These are phyloP conservation scores for Eucalyptus pauciflora DNA, from an alignment of 345 rosid species.

Conservation along the genomic window DNA sequence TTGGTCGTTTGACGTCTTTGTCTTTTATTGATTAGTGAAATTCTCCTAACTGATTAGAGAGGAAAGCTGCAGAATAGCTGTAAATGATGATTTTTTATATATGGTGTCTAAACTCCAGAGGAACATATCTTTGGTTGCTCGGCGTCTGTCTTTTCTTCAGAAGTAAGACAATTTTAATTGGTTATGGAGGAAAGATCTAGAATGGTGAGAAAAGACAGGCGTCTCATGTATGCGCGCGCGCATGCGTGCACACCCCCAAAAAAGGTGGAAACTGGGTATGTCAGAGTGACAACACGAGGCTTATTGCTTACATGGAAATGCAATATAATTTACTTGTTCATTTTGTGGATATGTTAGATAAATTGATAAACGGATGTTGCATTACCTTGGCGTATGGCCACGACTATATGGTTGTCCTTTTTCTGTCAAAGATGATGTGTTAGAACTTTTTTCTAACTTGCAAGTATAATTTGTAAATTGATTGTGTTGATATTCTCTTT, in stretches of 20 bases:
- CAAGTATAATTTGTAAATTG: neutral
- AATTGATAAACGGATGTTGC: neutral
- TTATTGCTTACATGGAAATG: neutral
- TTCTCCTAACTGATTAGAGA: neutral
- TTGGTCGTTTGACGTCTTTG: neutral
- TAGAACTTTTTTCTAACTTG: neutral
- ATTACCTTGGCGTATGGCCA: neutral
- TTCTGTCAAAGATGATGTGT: neutral
- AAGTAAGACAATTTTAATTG: neutral
- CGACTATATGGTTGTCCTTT: neutral
- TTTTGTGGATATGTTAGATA: neutral
- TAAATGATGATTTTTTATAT: neutral
- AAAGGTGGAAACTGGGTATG: neutral
- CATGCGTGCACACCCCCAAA: neutral
- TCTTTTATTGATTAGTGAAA: neutral
- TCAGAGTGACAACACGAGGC: neutral
- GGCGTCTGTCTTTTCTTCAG: neutral
- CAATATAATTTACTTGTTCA: neutral
- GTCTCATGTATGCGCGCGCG: neutral
- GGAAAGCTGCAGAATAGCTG: neutral
- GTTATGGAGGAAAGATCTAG: neutral
- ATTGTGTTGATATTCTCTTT: neutral
- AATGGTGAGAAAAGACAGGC: neutral
- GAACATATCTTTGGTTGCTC: neutral
- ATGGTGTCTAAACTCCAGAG: neutral